Percentiles rank a stretch among this genome's conserved stretches.
Evolutionary conservation across 2,329 filamentous ascomycete species (phyloP).

Genomic region (Thermothelomyces thermophilus): DNA sequence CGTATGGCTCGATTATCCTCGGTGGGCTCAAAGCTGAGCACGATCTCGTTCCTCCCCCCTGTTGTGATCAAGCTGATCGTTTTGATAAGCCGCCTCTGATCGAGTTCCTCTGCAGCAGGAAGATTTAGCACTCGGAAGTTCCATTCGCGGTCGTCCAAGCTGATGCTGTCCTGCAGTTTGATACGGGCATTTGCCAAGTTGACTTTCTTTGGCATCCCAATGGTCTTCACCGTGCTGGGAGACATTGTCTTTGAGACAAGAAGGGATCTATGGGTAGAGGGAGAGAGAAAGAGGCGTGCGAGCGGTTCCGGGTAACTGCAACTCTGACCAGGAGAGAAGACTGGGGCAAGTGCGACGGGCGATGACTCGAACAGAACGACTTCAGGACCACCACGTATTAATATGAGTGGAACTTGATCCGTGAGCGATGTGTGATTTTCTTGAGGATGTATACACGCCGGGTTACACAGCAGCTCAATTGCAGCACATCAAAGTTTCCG

Average conservation of each 20-base stretch:
- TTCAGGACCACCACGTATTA: too few relatives aligned
- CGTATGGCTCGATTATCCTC: slow-evolving; percentile 31
- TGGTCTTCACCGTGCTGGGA: too few relatives aligned
- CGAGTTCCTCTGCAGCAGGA: slow-evolving; percentile 17
- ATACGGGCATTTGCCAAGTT: slow-evolving; percentile 14
- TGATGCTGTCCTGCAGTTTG: slow-evolving; percentile 23
- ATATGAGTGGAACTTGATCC: too few relatives aligned
- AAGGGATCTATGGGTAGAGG: too few relatives aligned
- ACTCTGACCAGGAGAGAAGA: too few relatives aligned
- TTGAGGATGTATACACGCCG: neutral
- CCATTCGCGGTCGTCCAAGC: slow-evolving; percentile 26
- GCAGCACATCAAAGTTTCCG: neutral
- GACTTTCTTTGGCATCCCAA: neutral
- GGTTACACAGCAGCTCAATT: slow-evolving; percentile 1
- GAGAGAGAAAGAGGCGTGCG: neutral
- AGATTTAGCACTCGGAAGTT: slow-evolving; percentile 25
- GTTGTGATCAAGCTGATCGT: slow-evolving; percentile 21
- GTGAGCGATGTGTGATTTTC: too few relatives aligned
- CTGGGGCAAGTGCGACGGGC: too few relatives aligned
- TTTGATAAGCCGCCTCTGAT: slow-evolving; percentile 27
- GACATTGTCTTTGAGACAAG: too few relatives aligned
- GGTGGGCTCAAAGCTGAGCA: slow-evolving; percentile 26
- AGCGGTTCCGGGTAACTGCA: neutral
- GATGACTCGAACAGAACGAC: too few relatives aligned
- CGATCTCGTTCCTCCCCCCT: slow-evolving; percentile 19